Evolutionary conservation across 2,329 filamentous ascomycete species (phyloP).

Genomic region (Xenosphaeropsis pyriputrescens): DNA sequence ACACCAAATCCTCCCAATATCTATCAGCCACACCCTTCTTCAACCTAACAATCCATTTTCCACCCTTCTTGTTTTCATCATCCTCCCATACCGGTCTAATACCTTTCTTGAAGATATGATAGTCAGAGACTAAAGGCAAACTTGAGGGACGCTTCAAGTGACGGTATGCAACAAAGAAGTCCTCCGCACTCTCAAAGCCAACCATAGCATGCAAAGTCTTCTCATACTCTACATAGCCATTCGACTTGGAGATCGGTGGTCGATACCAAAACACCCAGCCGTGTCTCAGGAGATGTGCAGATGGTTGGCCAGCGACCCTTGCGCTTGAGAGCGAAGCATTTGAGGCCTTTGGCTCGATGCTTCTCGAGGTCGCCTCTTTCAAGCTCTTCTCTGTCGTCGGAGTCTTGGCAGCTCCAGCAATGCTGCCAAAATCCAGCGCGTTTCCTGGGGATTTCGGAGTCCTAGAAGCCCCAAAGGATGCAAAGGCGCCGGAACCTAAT

Average conservation of each 20-base stretch:
- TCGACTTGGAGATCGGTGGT: slow-evolving; percentile 90
- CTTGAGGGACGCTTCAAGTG: slow-evolving; percentile 82
- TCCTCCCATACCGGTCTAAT: slow-evolving; percentile 98
- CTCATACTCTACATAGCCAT: slow-evolving; percentile 78
- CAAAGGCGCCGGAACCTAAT: slow-evolving; percentile 87
- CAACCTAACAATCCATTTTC: slow-evolving; percentile 92
- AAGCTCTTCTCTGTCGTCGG: slow-evolving; percentile 50
- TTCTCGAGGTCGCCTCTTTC: slow-evolving; percentile 24
- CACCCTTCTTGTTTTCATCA: slow-evolving; percentile 87
- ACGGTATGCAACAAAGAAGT: slow-evolving; percentile 80
- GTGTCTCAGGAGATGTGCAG: slow-evolving; percentile 55
- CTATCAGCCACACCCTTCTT: slow-evolving; percentile 96
- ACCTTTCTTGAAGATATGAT: slow-evolving; percentile 94
- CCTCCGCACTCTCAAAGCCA: slow-evolving; percentile 66
- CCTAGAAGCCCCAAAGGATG: slow-evolving; percentile 80
- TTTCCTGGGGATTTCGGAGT: slow-evolving; percentile 76
- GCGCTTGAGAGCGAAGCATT: slow-evolving; percentile 34
- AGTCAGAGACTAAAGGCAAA: slow-evolving; percentile 87
- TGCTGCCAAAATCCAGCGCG: slow-evolving; percentile 62
- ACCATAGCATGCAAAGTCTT: slow-evolving; percentile 87
- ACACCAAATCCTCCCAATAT: slow-evolving; percentile 89
- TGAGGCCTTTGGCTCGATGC: slow-evolving; percentile 18
- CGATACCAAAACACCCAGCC: slow-evolving; percentile 97
- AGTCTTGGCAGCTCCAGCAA: slow-evolving; percentile 31
- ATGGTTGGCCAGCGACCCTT: slow-evolving; percentile 24